Conservation (phyloP, 179 eudicot genomes). For the Silene coronaria region DNA sequence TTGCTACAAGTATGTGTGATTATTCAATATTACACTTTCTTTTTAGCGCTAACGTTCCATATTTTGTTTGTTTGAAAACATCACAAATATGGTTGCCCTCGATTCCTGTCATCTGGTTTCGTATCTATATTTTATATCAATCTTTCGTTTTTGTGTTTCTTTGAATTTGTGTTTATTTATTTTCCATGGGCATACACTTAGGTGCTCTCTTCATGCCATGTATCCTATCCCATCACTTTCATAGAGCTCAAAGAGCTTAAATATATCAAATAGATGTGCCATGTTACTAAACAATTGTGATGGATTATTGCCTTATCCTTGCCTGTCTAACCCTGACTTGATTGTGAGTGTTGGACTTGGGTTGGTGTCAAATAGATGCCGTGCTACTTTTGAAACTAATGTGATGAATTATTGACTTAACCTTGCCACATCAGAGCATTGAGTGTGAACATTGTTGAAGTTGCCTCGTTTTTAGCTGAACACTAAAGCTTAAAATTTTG, state of each 20-base stretch:
- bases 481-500: not conserved
- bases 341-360: not conserved
- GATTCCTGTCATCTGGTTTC: not conserved
- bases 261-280: not conserved
- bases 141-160: not conserved
- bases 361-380: not conserved
- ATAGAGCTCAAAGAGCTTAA: not conserved
- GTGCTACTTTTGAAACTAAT: not conserved
- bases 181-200: not conserved
- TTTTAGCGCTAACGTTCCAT: not conserved
- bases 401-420: not conserved
- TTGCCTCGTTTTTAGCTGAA: not conserved
- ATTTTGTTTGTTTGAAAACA: not conserved
- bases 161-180: not conserved
- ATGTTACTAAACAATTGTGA: not conserved
- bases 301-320: not conserved
- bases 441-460: not conserved
- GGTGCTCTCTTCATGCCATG: too few species aligned
- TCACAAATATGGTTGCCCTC: not conserved
- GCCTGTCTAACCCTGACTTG: not conserved
- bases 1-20: constrained; percentile 63
- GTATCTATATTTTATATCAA: not conserved
- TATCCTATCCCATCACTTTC: not conserved
- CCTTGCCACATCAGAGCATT: not conserved
- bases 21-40: not conserved